These are phyloP conservation scores for Kurtzmaniella quercitrusa DNA, from an alignment of 1,139 yeast genomes.

Conservation along the genomic window DNA sequence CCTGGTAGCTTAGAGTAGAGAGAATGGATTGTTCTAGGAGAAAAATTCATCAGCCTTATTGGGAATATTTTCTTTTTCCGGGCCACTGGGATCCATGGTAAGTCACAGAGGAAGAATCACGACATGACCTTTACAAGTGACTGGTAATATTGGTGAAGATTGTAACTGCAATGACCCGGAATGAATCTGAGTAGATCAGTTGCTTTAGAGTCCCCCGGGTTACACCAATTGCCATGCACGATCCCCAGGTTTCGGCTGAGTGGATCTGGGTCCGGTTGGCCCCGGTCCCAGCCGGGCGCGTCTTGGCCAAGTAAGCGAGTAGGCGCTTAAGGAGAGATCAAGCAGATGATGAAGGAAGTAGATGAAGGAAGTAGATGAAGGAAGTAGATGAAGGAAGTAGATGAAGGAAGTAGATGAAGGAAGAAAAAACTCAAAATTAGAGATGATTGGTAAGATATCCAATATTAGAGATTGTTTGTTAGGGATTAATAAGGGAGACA, in stretches of 20 bases:
- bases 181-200: not conserved
- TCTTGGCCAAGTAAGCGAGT: not conserved
- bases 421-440: too few relatives aligned
- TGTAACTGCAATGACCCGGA: not conserved
- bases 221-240: not conserved
- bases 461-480: too few relatives aligned
- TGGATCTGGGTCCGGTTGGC: not conserved
- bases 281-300: not conserved
- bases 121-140: too few relatives aligned
- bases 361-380: too few relatives aligned
- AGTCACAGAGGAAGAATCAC: not conserved
- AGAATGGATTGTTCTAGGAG: too few relatives aligned
- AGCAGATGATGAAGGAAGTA: too few relatives aligned
- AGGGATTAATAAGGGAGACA: too few relatives aligned
- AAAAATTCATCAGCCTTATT: not conserved
- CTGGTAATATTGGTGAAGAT: too few relatives aligned
- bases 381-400: too few relatives aligned
- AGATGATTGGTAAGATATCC: too few relatives aligned
- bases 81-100: not conserved
- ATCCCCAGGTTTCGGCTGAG: constrained; percentile 1
- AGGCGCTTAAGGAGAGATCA: not conserved
- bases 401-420: too few relatives aligned
- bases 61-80: not conserved
- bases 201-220: not conserved
- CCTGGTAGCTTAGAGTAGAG: too few relatives aligned